phyloP scores from a whole-genome alignment of 2,329 filamentous ascomycete genomes.

The Colletotrichum sp. region DNA sequence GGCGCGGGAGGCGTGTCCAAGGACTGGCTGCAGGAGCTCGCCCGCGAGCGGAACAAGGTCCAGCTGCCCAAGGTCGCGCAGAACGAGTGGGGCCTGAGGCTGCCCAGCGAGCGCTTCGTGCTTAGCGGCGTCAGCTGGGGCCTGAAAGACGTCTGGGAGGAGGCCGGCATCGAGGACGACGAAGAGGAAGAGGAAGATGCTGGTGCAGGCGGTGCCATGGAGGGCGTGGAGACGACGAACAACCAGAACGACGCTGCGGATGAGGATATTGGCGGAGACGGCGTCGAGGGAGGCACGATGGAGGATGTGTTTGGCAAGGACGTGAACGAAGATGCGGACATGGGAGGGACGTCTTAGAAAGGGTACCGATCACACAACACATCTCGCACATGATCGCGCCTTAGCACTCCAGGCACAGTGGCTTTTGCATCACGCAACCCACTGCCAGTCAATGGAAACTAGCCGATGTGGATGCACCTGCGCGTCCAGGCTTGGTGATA shows the following conservation, averaged over 20 bases:
- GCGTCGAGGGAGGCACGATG: conserved; percentile 53
- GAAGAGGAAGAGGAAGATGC: conserved; percentile 46
- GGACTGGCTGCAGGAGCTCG: conserved; percentile 80
- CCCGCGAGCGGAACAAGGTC: conserved; percentile 71
- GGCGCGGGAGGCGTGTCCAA: conserved; percentile 65
- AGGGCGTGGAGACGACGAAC: conserved; percentile 46
- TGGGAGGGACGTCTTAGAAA: conserved; percentile 18
- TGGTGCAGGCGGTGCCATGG: conserved; percentile 54
- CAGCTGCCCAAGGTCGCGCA: conserved; percentile 66
- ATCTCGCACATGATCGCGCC: neutral
- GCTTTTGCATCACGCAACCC: neutral
- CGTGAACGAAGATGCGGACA: conserved; percentile 61
- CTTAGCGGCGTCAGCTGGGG: conserved; percentile 71
- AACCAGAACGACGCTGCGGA: conserved; percentile 34
- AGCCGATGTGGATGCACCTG: neutral
- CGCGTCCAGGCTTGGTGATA: neutral
- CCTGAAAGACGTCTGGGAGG: conserved; percentile 63
- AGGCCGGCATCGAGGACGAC: conserved; percentile 42
- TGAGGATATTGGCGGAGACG: conserved; percentile 50
- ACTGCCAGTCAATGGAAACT: neutral
- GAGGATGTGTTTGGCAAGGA: conserved; percentile 62
- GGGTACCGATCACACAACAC: neutral
- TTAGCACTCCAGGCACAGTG: neutral
- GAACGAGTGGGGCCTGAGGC: conserved; percentile 70
- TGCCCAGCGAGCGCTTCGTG: conserved; percentile 73